phyloP scores from a whole-genome alignment of 1,284 basidiomycete species.

The Pterulicium gracile region DNA sequence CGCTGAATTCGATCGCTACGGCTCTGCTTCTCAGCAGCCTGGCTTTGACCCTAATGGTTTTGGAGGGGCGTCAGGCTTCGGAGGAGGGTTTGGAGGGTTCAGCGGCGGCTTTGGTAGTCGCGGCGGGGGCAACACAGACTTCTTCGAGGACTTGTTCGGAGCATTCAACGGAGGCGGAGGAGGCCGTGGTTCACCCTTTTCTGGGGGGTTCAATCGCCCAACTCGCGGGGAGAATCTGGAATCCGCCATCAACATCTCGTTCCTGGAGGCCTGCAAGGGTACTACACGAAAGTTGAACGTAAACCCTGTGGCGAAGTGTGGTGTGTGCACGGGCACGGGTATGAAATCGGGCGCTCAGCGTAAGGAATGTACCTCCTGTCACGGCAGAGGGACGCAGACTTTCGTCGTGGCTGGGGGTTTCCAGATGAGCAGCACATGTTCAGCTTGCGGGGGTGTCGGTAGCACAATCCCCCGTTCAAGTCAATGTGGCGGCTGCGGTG shows the following conservation, averaged over 20 bases:
- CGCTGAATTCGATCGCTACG: slow-evolving; percentile 89
- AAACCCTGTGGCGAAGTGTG: slow-evolving; percentile 78
- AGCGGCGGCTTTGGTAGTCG: slow-evolving; percentile 39
- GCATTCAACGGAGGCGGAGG: slow-evolving; percentile 45
- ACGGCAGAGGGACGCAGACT: slow-evolving; percentile 81
- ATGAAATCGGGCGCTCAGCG: slow-evolving; percentile 84
- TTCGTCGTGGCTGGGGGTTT: slow-evolving; percentile 93
- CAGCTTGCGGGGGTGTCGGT: slow-evolving; percentile 78
- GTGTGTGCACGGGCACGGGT: slow-evolving; percentile 79
- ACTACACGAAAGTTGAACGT: slow-evolving; percentile 70
- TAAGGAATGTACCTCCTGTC: slow-evolving; percentile 72
- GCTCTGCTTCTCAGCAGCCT: slow-evolving; percentile 86
- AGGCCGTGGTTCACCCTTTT: slow-evolving; percentile 20
- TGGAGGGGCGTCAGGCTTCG: slow-evolving; percentile 31
- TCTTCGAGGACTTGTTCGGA: slow-evolving; percentile 87
- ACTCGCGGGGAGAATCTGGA: slow-evolving; percentile 82
- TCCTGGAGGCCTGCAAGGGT: slow-evolving; percentile 93
- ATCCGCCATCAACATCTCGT: slow-evolving; percentile 66
- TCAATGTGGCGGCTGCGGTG: slow-evolving; percentile 76
- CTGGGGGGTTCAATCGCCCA: slow-evolving; percentile 39
- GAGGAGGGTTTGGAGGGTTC: slow-evolving; percentile 43
- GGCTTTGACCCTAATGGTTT: slow-evolving; percentile 90
- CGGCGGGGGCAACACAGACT: slow-evolving; percentile 44
- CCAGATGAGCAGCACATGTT: slow-evolving; percentile 94
- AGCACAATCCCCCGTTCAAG: slow-evolving; percentile 70